Base-by-base conservation (phyloP, 169 alveolate genomes). In the Besnoitia besnoiti region DNA sequence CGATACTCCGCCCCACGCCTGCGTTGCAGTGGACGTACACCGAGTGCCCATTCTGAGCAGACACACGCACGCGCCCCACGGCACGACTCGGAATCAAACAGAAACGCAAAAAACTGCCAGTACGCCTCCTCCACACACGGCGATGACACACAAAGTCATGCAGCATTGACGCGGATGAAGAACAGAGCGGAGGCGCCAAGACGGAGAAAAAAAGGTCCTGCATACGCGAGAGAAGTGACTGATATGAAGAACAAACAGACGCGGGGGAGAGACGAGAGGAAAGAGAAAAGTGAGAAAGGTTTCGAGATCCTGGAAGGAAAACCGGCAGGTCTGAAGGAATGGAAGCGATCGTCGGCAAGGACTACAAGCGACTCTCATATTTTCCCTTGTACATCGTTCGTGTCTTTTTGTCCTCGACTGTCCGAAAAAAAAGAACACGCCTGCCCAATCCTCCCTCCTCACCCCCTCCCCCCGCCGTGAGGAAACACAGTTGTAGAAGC, bases 21-120 rank as follows among this genome's bases (percentile, higher is more conserved):
- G 94, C 94, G 47, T 92, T 92, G 93, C 94, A 92, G 85, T 92
- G 94, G 21, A 92, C 89, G 79, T 92, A 92, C 59, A 92, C 94
- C 46, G 73, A 80, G 91, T 91, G 94, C 42, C 91, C 94, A 62
- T 75, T 91, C 94, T 91, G 94, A 4, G 19, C 27, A 40, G 62
- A 37, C 46, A 19, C 30, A 37, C 2, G 79, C 5, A 62, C 14
- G 55, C 24, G 5, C 55, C 5, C 55, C 55, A 14, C 55, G n/a
- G n/a, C n/a, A n/a, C n/a, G n/a, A n/a, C n/a, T n/a, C n/a, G 14
- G 14, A 49, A 49, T 8, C 5, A 49, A 49, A 49, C 5, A 8
- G 55, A 49, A 49, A 5, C 4, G 67, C 67, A 55, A 55, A 19
- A n/a, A n/a, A n/a, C n/a, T n/a, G n/a, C n/a, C n/a, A n/a, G n/a